These are phyloP conservation scores for Cladosporium sp. DNA, from an alignment of 2,329 filamentous ascomycete species.

Conservation along the genomic window DNA sequence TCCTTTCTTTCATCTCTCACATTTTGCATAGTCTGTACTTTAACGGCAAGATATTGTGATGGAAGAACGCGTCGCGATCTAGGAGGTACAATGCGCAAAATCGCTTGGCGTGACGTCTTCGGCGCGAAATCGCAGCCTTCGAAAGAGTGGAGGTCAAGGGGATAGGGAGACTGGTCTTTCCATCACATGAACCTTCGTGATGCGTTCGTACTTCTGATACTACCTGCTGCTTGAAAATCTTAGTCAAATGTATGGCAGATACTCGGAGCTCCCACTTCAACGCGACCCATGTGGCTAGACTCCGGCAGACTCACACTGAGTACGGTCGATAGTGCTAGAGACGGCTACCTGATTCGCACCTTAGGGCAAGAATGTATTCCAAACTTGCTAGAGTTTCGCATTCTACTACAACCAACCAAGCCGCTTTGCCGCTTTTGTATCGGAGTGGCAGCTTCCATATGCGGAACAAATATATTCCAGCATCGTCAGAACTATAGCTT, in stretches of 20 bases:
- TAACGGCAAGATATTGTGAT: background rate
- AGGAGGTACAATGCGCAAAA: background rate
- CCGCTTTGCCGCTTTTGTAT: conserved; percentile 4
- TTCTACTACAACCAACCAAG: background rate
- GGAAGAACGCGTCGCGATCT: background rate
- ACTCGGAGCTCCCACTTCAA: background rate
- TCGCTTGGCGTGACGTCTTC: background rate
- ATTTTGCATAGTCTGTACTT: background rate
- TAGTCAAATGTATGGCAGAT: background rate
- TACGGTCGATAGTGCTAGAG: background rate
- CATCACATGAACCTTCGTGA: background rate
- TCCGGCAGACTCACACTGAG: background rate
- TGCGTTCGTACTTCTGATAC: background rate
- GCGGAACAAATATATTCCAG: background rate
- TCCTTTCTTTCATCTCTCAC: too few species aligned
- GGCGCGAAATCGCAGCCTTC: background rate
- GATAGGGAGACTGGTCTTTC: background rate
- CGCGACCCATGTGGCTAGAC: background rate
- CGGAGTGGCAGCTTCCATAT: background rate
- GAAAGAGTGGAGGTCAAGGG: too few species aligned
- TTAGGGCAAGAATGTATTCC: background rate
- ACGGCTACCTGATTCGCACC: background rate
- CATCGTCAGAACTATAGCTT: background rate
- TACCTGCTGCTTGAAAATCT: background rate
- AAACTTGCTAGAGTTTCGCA: background rate